Conservation (phyloP, 306 rosid genomes). For the Corylus heterophylla region DNA sequence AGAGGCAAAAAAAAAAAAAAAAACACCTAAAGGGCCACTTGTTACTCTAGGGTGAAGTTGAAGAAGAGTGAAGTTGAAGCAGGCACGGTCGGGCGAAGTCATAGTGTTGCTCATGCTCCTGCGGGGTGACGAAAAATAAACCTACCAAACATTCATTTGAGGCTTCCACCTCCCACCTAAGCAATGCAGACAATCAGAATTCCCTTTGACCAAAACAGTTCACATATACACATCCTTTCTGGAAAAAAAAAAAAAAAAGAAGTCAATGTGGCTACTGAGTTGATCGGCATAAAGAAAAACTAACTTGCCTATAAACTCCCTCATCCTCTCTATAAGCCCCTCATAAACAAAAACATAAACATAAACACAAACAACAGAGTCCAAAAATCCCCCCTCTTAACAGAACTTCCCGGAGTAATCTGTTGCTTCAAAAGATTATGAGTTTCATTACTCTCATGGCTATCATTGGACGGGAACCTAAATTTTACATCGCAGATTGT, state of each 20-base stretch:
- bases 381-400: not conserved
- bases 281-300: not conserved
- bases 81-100: too few relatives aligned
- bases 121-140: not conserved
- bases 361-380: not conserved
- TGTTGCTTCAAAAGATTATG: not conserved
- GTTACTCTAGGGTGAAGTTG: too few relatives aligned
- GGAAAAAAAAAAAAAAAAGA: not conserved
- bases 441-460: too few relatives aligned
- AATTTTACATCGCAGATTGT: slow-evolving; percentile 19
- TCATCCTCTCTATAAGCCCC: not conserved
- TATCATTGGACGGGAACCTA: not conserved
- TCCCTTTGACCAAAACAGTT: not conserved
- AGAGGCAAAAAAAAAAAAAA: too few relatives aligned
- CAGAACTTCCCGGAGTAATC: not conserved
- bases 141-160: not conserved
- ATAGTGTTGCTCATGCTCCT: too few relatives aligned
- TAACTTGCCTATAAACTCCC: not conserved
- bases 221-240: not conserved
- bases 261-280: not conserved
- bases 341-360: not conserved
- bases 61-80: too few relatives aligned
- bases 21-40: too few relatives aligned
- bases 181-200: not conserved
- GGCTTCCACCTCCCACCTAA: not conserved